These are phyloP conservation scores for Leptographium lundbergii DNA, from an alignment of 2,329 filamentous ascomycete genomes.

Conservation along the genomic window DNA sequence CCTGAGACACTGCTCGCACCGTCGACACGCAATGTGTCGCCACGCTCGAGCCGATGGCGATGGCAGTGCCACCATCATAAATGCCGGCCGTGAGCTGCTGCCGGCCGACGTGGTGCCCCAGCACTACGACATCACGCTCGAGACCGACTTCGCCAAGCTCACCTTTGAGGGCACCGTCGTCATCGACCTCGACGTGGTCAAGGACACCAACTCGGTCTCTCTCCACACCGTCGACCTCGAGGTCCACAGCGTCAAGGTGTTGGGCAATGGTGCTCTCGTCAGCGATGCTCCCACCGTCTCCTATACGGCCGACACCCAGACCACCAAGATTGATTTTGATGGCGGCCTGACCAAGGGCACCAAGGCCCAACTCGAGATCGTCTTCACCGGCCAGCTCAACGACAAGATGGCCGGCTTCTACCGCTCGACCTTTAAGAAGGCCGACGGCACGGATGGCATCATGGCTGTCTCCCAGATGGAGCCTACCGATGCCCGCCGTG, in stretches of 20 bases:
- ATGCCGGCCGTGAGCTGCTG: constrained; percentile 61
- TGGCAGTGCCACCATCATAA: constrained; percentile 21
- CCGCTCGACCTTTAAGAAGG: constrained; percentile 78
- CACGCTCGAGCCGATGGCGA: constrained; percentile 18
- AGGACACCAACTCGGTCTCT: constrained; percentile 75
- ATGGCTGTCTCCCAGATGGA: constrained; percentile 94
- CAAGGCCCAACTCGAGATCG: constrained; percentile 66
- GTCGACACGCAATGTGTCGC: constrained; percentile 59
- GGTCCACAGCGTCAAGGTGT: constrained; percentile 61
- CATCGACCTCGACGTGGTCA: constrained; percentile 76
- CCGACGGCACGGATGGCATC: constrained; percentile 66
- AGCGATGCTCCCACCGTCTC: constrained; percentile 54
- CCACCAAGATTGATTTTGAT: constrained; percentile 68
- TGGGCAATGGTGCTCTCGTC: constrained; percentile 39
- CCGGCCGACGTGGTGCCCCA: constrained; percentile 84
- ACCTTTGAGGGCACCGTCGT: constrained; percentile 74
- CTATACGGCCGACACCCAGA: constrained; percentile 69
- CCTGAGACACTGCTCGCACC: constrained; percentile 57
- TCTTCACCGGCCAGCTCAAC: constrained; percentile 67
- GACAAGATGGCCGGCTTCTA: constrained; percentile 88
- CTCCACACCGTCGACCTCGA: constrained; percentile 82
- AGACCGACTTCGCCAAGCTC: constrained; percentile 80
- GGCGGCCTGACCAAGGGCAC: constrained; percentile 59
- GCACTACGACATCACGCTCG: constrained; percentile 84
- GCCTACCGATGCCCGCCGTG: constrained; percentile 81